Base-by-base conservation (phyloP, 2,329 filamentous ascomycete genomes). In the Ceratocystis ficicola region DNA sequence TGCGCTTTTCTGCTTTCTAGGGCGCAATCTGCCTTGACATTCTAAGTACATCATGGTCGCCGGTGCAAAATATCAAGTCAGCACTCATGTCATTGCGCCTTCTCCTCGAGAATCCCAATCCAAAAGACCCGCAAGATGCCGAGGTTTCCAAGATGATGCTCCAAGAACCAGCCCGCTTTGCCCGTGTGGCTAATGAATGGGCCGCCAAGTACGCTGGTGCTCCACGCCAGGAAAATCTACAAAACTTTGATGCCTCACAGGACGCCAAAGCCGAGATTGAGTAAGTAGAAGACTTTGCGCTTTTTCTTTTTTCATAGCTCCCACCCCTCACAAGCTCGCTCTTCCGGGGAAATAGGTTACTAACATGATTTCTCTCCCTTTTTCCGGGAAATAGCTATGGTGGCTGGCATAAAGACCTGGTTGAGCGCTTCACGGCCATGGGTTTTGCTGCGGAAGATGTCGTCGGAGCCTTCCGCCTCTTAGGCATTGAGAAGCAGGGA, bases 1-100 rank as follows among this genome's bases (percentile, higher is more conserved):
- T 44, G 44, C 60, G 25, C 36, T n/a, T 7, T 10, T 46, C 7
- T 2, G 28, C 22, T 50, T n/a, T 52, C 5, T 69, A 97, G 90
- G 94, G 94, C 66, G 93, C 92, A 30, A 99, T 99, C 74, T 99
- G 94, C 73, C 85, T 99, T 65, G 94, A 99, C 74, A 97, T 92
- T 0, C 83, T 99, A 17, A 87, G 88, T 8, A 83, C 83, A 12
- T 90, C 89, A 71, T 99, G 94, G 94, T 96, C 93, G 5, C 94
- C 94, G 0, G 92, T 99, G 28, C 83, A 96, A 68, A 99, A 93
- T 15, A 93, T 99, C 75, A 97, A 96, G 77, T 95, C 90, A 22
- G 90, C 93, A 46, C 84, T 99, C 59, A 86, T 99, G 67, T 96
- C 92, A 32, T 81, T 99, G 41, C 92, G 96, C 75, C 93, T 92